Evolutionary conservation across 2,329 filamentous ascomycete genomes (phyloP), one percentile per base, ranked within the genome.

Genomic region (Bimuria novae-zelandiae): DNA sequence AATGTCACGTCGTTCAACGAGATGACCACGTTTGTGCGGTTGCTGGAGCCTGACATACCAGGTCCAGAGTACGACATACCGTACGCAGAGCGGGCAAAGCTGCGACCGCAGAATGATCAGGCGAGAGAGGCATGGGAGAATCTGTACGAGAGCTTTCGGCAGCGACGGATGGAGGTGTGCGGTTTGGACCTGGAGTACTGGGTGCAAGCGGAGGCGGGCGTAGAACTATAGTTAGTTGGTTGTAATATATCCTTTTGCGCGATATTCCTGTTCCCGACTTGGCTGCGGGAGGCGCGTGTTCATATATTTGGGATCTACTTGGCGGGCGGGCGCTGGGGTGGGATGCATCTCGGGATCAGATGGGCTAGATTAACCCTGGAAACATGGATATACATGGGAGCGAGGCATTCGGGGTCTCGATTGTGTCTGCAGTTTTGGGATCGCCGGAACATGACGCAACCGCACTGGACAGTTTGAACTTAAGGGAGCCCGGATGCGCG

Each of bases 11-110:
- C 67, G 0, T 81, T 76, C 52, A 61, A 77, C 36, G 62, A 70
- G 17, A 63, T 73, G 39, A 76, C 77, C 5, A 74, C 77, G 14
- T 81, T 79, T 53, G 72, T 81, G 49, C 73, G 74, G 3, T 72
- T 81, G 55, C 71, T 69, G 1, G 79, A 81, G 53, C 74, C 77
- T 4, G 77, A 77, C 55, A 56, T 81, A 1, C 77, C 78, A 8
- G 79, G 78, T 10, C 79, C 79, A n/a, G 76, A 81, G 61, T 80
- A 77, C 62, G 78, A 80, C 53, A 71, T 80, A 6, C 77, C 78
- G 1, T 80, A 73, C 61, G 54, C 68, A 2, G 68, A 73, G 39
- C 71, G 75, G 43, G 69, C 74, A 10, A 68, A 64, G 29, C 68
- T 78, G 23, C 65, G 77, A 45, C 79, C 79, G n/a, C 63, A 68